A percentile compares a stretch with the other conserved stretches of the same genome.
These are phyloP conservation scores for Paracamarosporium sp. DNA, from an alignment of 2,329 filamentous ascomycete genomes.

Conservation along the genomic window DNA sequence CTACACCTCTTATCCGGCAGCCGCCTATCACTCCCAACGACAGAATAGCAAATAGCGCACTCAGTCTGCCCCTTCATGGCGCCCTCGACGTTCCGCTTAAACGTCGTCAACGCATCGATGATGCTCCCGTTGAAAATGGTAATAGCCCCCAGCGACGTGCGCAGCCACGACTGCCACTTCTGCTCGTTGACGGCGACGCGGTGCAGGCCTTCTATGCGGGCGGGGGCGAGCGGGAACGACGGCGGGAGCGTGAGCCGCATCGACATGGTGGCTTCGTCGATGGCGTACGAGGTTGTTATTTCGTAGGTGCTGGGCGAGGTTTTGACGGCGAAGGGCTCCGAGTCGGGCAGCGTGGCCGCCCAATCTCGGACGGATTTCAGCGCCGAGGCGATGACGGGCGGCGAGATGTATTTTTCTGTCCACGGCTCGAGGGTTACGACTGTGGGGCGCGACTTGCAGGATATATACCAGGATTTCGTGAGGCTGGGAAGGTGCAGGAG, in stretches of 20 bases:
- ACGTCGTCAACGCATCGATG: conserved; percentile 84
- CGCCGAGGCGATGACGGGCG: conserved; percentile 69
- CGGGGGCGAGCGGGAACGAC: conserved; percentile 81
- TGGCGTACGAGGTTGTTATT: conserved; percentile 81
- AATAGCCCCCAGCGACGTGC: conserved; percentile 89
- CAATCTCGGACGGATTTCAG: conserved; percentile 73
- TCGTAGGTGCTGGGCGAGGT: conserved; percentile 75
- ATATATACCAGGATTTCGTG: conserved; percentile 84
- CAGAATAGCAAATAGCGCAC: conserved; percentile 96
- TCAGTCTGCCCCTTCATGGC: conserved; percentile 92
- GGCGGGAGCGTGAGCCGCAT: conserved; percentile 83
- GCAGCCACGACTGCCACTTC: conserved; percentile 92
- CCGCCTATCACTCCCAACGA: conserved; percentile 86
- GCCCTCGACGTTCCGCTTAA: conserved; percentile 84
- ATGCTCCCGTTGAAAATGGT: conserved; percentile 91
- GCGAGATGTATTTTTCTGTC: conserved; percentile 85
- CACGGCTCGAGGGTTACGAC: conserved; percentile 80
- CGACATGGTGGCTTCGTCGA: conserved; percentile 85
- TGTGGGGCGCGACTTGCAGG: conserved; percentile 79
- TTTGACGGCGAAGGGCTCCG: conserved; percentile 70
- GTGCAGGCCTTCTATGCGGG: conserved; percentile 77
- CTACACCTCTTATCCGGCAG: conserved; percentile 89
- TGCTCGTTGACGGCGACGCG: conserved; percentile 87
- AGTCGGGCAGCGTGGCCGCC: conserved; percentile 55
- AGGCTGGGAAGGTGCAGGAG: conserved; percentile 79